A percentile compares a stretch with the other conserved stretches of the same genome.
Evolutionary conservation across 371 early-diverging fungal genomes (phyloP).

Genomic region (Actinomortierella wolfii): DNA sequence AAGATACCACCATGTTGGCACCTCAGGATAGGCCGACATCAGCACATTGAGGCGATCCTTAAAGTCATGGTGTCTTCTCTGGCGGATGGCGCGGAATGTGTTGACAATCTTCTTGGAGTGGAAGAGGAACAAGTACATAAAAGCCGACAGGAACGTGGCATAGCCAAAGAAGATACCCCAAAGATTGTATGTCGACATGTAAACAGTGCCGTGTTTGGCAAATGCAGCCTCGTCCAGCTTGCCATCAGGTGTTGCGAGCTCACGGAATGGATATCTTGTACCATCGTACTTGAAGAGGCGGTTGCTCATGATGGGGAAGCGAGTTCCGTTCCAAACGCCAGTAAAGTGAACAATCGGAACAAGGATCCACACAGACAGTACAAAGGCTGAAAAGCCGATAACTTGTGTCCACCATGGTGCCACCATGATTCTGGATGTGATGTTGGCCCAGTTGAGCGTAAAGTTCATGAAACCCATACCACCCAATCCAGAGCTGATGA

Average conservation of each 20-base stretch:
- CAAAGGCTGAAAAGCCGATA: conserved; percentile 38
- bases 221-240: conserved; percentile 24
- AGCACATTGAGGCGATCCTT: conserved; percentile 43
- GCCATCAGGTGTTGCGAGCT: conserved; percentile 23
- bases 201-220: conserved; percentile 33
- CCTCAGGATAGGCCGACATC: conserved; percentile 41
- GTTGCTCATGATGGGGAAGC: conserved; percentile 40
- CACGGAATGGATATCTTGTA: conserved; percentile 29
- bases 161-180: conserved; percentile 49
- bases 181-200: conserved; percentile 45
- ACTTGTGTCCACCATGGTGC: conserved; percentile 51
- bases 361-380: conserved; percentile 43
- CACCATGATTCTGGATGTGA: conserved; percentile 43
- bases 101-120: conserved; percentile 40
- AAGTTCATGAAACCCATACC: conserved; percentile 50
- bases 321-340: conserved; percentile 30
- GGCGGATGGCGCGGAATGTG: conserved; percentile 26
- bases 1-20: conserved; percentile 45
- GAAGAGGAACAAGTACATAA: conserved; percentile 46
- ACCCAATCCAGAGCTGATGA: conserved; percentile 41
- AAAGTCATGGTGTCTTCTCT: conserved; percentile 28
- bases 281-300: conserved; percentile 39
- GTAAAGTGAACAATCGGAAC: conserved; percentile 42
- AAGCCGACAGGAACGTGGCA: conserved; percentile 44
- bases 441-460: conserved; percentile 46